A percentile compares a stretch with the other conserved stretches of the same genome.
phyloP scores from a whole-genome alignment of 2,329 filamentous ascomycete species.

The Neofusicoccum kwambonambiense region DNA sequence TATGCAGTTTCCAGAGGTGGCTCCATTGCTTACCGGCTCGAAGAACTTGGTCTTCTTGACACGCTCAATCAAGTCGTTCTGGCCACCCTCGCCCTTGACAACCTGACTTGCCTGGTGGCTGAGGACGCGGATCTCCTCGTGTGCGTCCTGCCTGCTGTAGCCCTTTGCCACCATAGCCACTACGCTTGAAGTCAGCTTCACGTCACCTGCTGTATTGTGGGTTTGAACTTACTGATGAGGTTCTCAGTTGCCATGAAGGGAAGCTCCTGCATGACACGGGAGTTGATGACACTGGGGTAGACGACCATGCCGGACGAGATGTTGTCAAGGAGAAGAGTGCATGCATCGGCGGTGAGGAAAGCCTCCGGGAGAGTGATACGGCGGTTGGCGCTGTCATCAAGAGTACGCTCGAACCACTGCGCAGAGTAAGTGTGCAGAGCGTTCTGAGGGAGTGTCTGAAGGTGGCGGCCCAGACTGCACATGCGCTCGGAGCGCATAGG shows the following conservation, averaged over 20 bases:
- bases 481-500: conserved; percentile 61
- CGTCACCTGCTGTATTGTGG: not conserved
- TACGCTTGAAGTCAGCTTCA: conserved; percentile 59
- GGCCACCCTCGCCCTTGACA: conserved; percentile 69
- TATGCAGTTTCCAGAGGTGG: not conserved
- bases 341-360: conserved; percentile 52
- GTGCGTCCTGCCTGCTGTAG: conserved; percentile 73
- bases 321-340: conserved; percentile 68
- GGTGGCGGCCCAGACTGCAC: conserved; percentile 57
- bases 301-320: conserved; percentile 73
- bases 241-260: conserved; percentile 78
- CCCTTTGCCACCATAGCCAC: conserved; percentile 72
- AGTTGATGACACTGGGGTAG: conserved; percentile 71
- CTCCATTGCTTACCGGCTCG: conserved; percentile 44
- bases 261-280: conserved; percentile 70
- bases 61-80: conserved; percentile 78
- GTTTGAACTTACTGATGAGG: conserved; percentile 30
- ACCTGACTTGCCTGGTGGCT: conserved; percentile 71
- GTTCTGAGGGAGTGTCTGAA: conserved; percentile 54
- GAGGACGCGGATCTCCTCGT: conserved; percentile 81
- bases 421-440: conserved; percentile 66
- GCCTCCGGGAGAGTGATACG: conserved; percentile 52
- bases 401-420: conserved; percentile 75
- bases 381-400: conserved; percentile 74
- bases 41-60: conserved; percentile 76